Evolutionary conservation across 176 grass and related monocot species (phyloP), one percentile per base, ranked within the genome.

Genomic region (Pharus latifolius): DNA sequence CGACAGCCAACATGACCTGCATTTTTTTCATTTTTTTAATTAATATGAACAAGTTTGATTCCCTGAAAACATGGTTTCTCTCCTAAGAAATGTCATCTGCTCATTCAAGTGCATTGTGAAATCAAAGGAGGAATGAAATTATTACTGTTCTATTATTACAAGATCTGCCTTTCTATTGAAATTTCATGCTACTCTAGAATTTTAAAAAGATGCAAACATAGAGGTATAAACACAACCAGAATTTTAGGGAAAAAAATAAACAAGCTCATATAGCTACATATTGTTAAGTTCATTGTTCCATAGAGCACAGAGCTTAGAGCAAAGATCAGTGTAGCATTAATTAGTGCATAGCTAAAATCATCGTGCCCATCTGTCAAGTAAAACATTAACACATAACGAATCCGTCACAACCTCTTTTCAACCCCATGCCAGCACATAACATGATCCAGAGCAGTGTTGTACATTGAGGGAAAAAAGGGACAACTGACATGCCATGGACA

Each of bases 1-100:
- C 1, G 52, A 78, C 56, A 75, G 62, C 84, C 68, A 88, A 54
- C 73, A 88, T 14, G 63, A 78, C 74, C 89, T 87, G 76, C 60
- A 84, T 58, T 62, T 78, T 87, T 78, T n/a, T n/a, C n/a, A n/a
- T n/a, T n/a, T n/a, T n/a, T n/a, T n/a, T 63, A 24, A 69, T 24
- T 56, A 65, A 23, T 23, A 26, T 76, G 3, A 41, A 29, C 11
- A 72, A 69, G 51, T 78, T 61, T 30, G 25, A 34, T 65, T 48
- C 17, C 19, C 26, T n/a, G 17, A 14, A 77, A 48, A 54, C 17
- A 55, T 56, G 17, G 26, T 59, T 53, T 24, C 5, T 29, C 41
- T 45, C 50, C 27, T 64, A 43, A 0, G 2, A 23, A 72, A 72
- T 49, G 56, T 22, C 52, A 67, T 61, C 28, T 53, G 13, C 53